phyloP scores from a whole-genome alignment of 129 eudicot genomes.

The Arctium lappa region DNA sequence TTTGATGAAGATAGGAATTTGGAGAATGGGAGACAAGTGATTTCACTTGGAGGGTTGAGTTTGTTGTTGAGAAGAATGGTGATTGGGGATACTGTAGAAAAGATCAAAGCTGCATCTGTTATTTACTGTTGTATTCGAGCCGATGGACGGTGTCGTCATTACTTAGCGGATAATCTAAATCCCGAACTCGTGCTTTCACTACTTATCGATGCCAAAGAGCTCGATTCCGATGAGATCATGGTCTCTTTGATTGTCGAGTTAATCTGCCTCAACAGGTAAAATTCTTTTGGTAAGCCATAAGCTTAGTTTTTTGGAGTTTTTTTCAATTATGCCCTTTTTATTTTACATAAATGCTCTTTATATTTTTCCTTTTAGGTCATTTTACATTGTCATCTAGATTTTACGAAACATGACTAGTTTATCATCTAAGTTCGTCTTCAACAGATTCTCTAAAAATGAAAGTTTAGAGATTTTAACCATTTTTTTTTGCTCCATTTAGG shows the following conservation, averaged over 20 bases:
- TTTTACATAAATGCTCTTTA: not conserved
- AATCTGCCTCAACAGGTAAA: slow-evolving; percentile 65
- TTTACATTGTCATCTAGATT: too few relatives aligned
- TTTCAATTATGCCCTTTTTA: not conserved
- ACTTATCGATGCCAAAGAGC: slow-evolving; percentile 33
- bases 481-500: not conserved
- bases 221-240: slow-evolving; percentile 17
- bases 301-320: not conserved
- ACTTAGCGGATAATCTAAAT: slow-evolving; percentile 54
- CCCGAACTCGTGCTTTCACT: slow-evolving; percentile 45
- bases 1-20: slow-evolving; percentile 58
- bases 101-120: slow-evolving; percentile 42
- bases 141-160: slow-evolving; percentile 75
- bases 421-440: not conserved
- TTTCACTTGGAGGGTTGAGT: slow-evolving; percentile 65
- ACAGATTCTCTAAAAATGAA: not conserved
- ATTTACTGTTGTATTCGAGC: slow-evolving; percentile 50
- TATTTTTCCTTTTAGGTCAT: not conserved
- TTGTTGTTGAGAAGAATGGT: slow-evolving; percentile 58
- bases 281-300: not conserved
- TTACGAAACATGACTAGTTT: not conserved
- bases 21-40: slow-evolving; percentile 55
- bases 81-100: slow-evolving; percentile 52
- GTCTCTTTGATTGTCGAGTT: slow-evolving; percentile 58
- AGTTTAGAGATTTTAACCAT: not conserved